phyloP scores from a whole-genome alignment of 441 rosid genomes.

The Raphanus hybrid region DNA sequence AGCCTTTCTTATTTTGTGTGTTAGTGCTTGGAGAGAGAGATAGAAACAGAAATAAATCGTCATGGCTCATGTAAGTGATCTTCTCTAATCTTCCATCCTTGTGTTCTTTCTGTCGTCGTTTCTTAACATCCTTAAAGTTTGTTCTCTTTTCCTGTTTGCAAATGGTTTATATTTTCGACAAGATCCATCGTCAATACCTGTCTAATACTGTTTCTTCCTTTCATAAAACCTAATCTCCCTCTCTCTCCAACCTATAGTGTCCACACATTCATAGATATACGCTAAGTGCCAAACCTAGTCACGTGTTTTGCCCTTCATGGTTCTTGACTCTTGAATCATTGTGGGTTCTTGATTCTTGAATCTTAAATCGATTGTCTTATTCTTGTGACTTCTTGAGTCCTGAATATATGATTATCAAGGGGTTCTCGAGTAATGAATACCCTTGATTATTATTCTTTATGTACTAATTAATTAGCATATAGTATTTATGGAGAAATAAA shows the following conservation, averaged over 20 bases:
- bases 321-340: conserved; percentile 27
- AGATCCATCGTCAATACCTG: conserved; percentile 2
- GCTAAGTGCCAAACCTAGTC: conserved; percentile 29
- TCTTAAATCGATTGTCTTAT: background rate
- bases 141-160: background rate
- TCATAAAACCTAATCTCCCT: conserved; percentile 1
- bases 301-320: conserved; percentile 25
- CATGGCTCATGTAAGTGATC: conserved; percentile 46
- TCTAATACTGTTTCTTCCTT: conserved; percentile 2
- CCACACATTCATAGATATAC: conserved; percentile 13
- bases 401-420: background rate
- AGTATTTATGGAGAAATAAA: background rate
- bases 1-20: conserved; percentile 41
- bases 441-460: background rate
- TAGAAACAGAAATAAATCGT: conserved; percentile 24
- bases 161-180: conserved; percentile 9
- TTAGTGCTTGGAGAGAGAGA: conserved; percentile 36
- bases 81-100: conserved; percentile 17
- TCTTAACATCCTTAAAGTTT: conserved; percentile 26
- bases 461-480: conserved; percentile 10
- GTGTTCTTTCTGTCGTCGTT: conserved; percentile 31
- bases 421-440: background rate
- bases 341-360: conserved; percentile 9
- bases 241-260: background rate
- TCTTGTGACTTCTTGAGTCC: background rate